phyloP scores from a whole-genome alignment of 306 rosid species.

The Alnus glutinosa region DNA sequence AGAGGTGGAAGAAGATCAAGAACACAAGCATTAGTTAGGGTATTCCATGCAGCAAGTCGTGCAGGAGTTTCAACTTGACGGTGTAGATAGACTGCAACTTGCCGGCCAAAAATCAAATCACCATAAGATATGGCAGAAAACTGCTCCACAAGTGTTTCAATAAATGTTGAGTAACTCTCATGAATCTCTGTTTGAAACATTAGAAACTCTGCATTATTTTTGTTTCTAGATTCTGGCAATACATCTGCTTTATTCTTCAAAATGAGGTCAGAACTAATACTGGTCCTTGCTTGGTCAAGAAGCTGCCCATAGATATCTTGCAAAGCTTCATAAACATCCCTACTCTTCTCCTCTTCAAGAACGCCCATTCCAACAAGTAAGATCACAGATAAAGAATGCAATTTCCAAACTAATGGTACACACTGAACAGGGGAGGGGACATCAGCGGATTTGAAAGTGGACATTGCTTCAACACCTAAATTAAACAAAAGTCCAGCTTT shows the following conservation, averaged over 20 bases:
- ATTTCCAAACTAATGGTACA: conserved; percentile 85
- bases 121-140: conserved; percentile 89
- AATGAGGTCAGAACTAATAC: conserved; percentile 25
- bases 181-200: conserved; percentile 74
- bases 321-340: conserved; percentile 73
- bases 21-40: conserved; percentile 67
- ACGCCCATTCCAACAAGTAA: conserved; percentile 82
- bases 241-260: conserved; percentile 14
- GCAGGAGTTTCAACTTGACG: conserved; percentile 67
- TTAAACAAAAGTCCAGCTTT: conserved; percentile 81
- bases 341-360: conserved; percentile 67
- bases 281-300: conserved; percentile 57
- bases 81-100: conserved; percentile 83
- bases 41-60: conserved; percentile 84
- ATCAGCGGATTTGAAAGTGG: conserved; percentile 50
- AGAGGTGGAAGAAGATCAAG: conserved; percentile 91
- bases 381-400: conserved; percentile 81
- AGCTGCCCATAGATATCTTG: conserved; percentile 82
- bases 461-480: conserved; percentile 81
- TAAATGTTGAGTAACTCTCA: conserved; percentile 68
- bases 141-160: conserved; percentile 88
- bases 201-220: conserved; percentile 49
- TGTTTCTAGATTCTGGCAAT: conserved; percentile 30
- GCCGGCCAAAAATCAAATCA: conserved; percentile 78
- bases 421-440: conserved; percentile 65